These are phyloP conservation scores for Quercus gilva DNA, from an alignment of 306 rosid species.

Conservation along the genomic window DNA sequence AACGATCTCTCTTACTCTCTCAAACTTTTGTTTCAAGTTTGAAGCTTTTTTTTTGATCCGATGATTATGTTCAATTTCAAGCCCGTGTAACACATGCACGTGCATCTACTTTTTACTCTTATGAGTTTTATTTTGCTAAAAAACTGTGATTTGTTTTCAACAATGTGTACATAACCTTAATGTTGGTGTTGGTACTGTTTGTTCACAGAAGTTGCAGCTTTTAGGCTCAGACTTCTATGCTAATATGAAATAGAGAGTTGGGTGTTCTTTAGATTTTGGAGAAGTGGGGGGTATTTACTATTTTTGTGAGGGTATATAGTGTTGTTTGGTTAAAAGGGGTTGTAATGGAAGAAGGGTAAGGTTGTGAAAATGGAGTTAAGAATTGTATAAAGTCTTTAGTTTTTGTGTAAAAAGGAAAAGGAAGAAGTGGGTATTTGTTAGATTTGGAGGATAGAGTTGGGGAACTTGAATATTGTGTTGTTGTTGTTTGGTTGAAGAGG, in stretches of 20 bases:
- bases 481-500: constrained; percentile 21
- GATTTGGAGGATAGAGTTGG: constrained; percentile 10
- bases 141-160: neutral
- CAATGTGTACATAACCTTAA: neutral
- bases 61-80: neutral
- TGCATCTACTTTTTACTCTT: neutral
- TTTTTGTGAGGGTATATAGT: neutral
- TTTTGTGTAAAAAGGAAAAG: neutral
- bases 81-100: neutral
- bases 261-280: neutral
- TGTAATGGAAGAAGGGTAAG: neutral
- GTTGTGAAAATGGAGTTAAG: constrained; percentile 19
- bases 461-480: neutral
- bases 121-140: neutral
- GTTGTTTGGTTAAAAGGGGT: neutral
- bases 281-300: neutral
- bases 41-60: neutral
- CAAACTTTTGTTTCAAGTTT: neutral
- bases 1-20: neutral
- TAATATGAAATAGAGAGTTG: neutral
- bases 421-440: neutral
- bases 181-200: neutral
- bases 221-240: neutral
- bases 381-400: neutral
- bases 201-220: neutral